phyloP scores from a whole-genome alignment of 495 filamentous ascomycete genomes.

The Barbatosphaeria neglecta region DNA sequence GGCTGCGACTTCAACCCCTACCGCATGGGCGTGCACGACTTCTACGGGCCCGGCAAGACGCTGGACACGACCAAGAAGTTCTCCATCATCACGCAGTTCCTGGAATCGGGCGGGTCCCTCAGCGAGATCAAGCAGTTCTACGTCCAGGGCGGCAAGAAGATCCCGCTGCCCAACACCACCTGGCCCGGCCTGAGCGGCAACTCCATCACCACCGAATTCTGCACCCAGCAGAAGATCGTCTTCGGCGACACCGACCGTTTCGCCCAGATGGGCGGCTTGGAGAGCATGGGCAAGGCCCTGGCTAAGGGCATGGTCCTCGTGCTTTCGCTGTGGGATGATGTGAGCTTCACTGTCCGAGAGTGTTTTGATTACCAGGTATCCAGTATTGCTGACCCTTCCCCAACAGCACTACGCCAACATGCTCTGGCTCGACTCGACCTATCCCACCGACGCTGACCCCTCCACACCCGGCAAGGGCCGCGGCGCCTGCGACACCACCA shows the following conservation, averaged over 20 bases:
- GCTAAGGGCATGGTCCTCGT: constrained; percentile 57
- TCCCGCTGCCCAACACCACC: constrained; percentile 41
- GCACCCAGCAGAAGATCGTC: constrained; percentile 10
- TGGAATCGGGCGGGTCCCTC: constrained; percentile 10
- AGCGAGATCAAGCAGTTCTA: constrained; percentile 59
- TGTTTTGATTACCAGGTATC: neutral
- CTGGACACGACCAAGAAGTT: constrained; percentile 56
- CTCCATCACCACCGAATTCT: constrained; percentile 22
- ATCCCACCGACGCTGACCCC: constrained; percentile 44
- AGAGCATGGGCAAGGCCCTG: constrained; percentile 44
- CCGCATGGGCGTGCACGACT: constrained; percentile 50
- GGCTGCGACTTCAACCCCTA: constrained; percentile 71
- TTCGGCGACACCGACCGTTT: constrained; percentile 48
- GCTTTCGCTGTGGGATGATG: constrained; percentile 68
- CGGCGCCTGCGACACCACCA: constrained; percentile 50
- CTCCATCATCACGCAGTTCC: constrained; percentile 65
- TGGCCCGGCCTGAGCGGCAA: constrained; percentile 32
- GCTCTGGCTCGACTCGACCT: constrained; percentile 74
- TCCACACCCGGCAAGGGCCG: constrained; percentile 52
- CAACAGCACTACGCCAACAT: constrained; percentile 54
- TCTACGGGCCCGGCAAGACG: constrained; percentile 52
- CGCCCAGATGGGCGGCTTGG: constrained; percentile 47
- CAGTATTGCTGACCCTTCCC: neutral
- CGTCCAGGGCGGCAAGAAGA: constrained; percentile 54
- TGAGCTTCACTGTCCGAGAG: neutral